Percentiles rank a stretch among this genome's conserved stretches.
phyloP scores from a whole-genome alignment of 768 basidiomycete genomes.

The Rickenella mellea region DNA sequence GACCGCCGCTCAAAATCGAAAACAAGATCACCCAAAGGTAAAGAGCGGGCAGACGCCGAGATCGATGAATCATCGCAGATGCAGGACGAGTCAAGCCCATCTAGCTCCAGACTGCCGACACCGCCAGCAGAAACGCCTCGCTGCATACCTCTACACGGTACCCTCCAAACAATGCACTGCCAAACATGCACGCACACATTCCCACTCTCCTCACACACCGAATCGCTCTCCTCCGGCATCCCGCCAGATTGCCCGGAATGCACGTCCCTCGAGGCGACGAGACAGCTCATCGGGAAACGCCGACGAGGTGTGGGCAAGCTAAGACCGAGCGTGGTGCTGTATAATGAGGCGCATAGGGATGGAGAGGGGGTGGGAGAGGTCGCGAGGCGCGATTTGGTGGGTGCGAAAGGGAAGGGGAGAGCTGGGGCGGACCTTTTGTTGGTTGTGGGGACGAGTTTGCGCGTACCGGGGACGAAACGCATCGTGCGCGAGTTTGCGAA shows the following conservation, averaged over 20 bases:
- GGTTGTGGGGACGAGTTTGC: slow-evolving; percentile 84
- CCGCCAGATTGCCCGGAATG: slow-evolving; percentile 79
- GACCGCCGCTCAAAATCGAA: slow-evolving; percentile 42
- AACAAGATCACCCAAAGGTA: slow-evolving; percentile 36
- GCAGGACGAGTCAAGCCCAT: not conserved
- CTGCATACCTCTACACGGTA: slow-evolving; percentile 87
- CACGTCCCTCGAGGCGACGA: slow-evolving; percentile 52
- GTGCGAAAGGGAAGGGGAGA: slow-evolving; percentile 55
- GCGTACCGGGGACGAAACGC: slow-evolving; percentile 84
- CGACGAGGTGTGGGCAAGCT: slow-evolving; percentile 71
- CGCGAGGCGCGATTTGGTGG: slow-evolving; percentile 74
- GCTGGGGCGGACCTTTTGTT: slow-evolving; percentile 75
- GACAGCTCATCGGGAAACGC: slow-evolving; percentile 70
- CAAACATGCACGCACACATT: slow-evolving; percentile 68
- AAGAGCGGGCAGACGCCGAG: slow-evolving; percentile 17
- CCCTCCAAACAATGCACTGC: slow-evolving; percentile 71
- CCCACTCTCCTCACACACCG: slow-evolving; percentile 53
- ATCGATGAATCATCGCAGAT: slow-evolving; percentile 7
- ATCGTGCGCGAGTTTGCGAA: slow-evolving; percentile 86
- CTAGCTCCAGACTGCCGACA: slow-evolving; percentile 31
- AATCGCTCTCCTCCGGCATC: slow-evolving; percentile 48
- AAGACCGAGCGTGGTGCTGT: slow-evolving; percentile 82
- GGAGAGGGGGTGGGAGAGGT: slow-evolving; percentile 82
- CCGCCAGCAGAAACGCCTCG: slow-evolving; percentile 56
- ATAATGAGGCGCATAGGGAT: slow-evolving; percentile 82